Evolutionary conservation across 140 eudicot genomes (phyloP), one percentile per base, ranked within the genome.

Genomic region (Erigeron philadelphicus): DNA sequence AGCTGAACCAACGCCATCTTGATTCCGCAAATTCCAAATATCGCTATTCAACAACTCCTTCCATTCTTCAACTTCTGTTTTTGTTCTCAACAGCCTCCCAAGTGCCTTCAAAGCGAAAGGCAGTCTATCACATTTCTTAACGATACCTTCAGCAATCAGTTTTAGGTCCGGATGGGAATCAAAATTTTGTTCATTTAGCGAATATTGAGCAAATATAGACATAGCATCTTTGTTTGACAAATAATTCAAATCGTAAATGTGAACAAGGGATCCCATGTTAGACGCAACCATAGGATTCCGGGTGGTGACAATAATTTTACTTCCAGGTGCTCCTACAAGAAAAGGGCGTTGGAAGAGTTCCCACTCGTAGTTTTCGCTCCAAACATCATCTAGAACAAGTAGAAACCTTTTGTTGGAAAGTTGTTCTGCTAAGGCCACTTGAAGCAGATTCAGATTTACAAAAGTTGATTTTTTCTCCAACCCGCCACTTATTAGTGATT

Each of bases 91-190:
- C 13, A 70, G 55, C 35, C 82, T 68, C 2, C 87, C 90, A 2
- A 85, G 84, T 8, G 80, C 44, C 61, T 66, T 82, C 41, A 78
- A 80, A 8, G 86, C 87, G 75, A 85, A 72, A 17, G 85, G 85
- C 25, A 82, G 49, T 7, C 79, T 3, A 25, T 0, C 0, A 25
- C 35, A 25, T 25, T 25, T 25, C 35, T 25, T 25, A 25, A 25
- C 3, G 12, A 78, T 76, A 13, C 19, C 54, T 54, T 52, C 47
- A 19, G 82, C 84, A 42, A 73, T 53, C 16, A 40, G n/a, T 43
- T 48, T 23, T 0, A 82, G 58, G 13, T 38, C 68, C 2, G 9
- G 65, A 76, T 69, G 31, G 11, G 46, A 64, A 35, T 61, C 57
- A 40, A 52, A 38, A 66, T 61, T 40, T 11, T 38, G 4, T 47